These are phyloP conservation scores for Candida peoriensis DNA, from an alignment of 805 yeast species.

Conservation along the genomic window DNA sequence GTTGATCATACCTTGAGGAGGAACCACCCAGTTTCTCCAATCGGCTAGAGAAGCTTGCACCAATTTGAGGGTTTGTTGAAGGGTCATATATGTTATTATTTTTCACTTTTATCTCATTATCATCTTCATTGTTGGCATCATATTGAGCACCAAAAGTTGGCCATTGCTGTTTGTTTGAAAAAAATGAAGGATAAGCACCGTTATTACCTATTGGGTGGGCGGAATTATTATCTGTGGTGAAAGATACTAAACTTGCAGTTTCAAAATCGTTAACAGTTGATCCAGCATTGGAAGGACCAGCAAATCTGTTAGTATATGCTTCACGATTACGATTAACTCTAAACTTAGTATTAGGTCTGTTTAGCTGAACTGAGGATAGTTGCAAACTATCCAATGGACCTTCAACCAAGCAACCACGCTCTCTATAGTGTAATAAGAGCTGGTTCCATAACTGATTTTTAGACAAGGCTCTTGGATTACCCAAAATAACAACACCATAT, in stretches of 20 bases:
- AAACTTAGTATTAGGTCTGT: slow-evolving; percentile 21
- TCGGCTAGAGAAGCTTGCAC: slow-evolving; percentile 32
- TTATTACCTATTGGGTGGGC: slow-evolving; percentile 8
- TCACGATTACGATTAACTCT: slow-evolving; percentile 7
- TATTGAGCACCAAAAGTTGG: slow-evolving; percentile 21
- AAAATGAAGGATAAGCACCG: slow-evolving; percentile 15
- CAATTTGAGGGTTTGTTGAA: slow-evolving; percentile 15
- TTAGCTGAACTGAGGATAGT: slow-evolving; percentile 56
- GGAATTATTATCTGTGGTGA: slow-evolving; percentile 25
- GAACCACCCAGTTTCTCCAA: slow-evolving; percentile 25
- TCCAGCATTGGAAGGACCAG: slow-evolving; percentile 13
- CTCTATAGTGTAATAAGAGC: slow-evolving; percentile 71
- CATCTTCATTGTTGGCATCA: slow-evolving; percentile 4
- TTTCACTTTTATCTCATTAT: too few species aligned
- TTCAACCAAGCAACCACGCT: slow-evolving; percentile 83
- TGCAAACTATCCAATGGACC: slow-evolving; percentile 81
- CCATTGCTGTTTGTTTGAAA: slow-evolving; percentile 18
- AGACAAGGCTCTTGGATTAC: slow-evolving; percentile 76
- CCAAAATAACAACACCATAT: slow-evolving; percentile 74
- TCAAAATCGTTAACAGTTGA: slow-evolving; percentile 28
- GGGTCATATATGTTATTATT: slow-evolving; percentile 15
- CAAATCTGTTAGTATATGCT: slow-evolving; percentile 6
- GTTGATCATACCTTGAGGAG: slow-evolving; percentile 15
- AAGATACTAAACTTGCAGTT: slow-evolving; percentile 35
- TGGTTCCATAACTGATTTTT: slow-evolving; percentile 74